Conservation (phyloP, 2,329 filamentous ascomycete genomes). For the Colletotrichum liaoningense region DNA sequence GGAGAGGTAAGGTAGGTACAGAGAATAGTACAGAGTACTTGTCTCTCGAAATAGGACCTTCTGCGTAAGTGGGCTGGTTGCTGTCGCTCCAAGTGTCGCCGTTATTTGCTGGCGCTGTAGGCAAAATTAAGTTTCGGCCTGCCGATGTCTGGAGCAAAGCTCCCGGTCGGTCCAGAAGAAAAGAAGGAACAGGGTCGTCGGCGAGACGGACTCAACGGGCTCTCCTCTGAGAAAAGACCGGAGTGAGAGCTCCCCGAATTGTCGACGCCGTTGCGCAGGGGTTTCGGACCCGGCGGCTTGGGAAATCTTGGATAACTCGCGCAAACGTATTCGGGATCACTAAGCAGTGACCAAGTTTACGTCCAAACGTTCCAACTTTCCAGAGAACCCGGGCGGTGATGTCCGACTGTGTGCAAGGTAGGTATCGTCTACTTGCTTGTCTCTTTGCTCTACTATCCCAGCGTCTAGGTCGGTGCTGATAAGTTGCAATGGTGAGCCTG, state of each 20-base stretch:
- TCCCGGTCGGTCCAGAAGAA: not conserved
- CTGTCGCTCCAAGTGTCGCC: not conserved
- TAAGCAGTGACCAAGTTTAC: not conserved
- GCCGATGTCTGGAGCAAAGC: slow-evolving; percentile 25
- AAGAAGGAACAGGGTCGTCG: not conserved
- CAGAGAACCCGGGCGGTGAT: not conserved
- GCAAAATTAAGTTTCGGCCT: slow-evolving; percentile 17
- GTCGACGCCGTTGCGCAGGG: not conserved
- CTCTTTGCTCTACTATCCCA: not conserved
- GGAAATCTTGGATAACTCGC: not conserved
- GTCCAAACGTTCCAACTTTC: not conserved
- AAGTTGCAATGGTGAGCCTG: not conserved
- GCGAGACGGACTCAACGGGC: not conserved
- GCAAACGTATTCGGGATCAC: not conserved
- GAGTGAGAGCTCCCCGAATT: slow-evolving; percentile 5
- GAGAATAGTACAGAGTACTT: not conserved
- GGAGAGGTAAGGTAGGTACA: not conserved
- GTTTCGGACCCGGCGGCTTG: slow-evolving; percentile 17
- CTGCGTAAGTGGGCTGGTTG: not conserved
- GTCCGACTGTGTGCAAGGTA: not conserved
- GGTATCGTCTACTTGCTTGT: slow-evolving; percentile 3
- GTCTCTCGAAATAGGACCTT: not conserved
- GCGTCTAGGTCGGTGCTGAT: not conserved
- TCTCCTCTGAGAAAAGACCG: not conserved
- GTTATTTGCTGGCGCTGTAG: not conserved